Evolutionary conservation across 1,284 basidiomycete species (phyloP).

Genomic region (Trichosporon asahii): DNA sequence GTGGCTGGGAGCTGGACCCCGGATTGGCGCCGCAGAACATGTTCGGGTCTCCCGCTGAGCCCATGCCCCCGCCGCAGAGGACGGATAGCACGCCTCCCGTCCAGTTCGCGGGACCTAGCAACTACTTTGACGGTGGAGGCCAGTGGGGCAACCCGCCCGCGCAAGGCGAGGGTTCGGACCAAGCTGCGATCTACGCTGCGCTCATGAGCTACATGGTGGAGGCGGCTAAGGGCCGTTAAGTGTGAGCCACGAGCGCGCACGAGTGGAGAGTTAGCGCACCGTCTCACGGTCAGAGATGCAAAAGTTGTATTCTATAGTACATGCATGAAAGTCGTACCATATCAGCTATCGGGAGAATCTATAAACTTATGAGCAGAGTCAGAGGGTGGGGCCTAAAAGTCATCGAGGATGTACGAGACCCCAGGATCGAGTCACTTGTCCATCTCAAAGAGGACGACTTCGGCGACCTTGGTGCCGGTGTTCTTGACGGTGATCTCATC

Average conservation of each 20-base stretch:
- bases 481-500: conserved; percentile 58
- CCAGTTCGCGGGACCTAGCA: not conserved
- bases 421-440: conserved; percentile 35
- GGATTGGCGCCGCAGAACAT: not conserved
- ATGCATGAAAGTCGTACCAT: not conserved
- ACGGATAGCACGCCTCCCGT: not conserved
- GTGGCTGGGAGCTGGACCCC: conserved; percentile 15
- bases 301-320: not conserved
- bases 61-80: not conserved
- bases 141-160: not conserved
- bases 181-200: conserved; percentile 30
- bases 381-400: too few relatives aligned
- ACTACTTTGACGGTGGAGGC: not conserved
- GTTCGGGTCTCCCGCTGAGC: not conserved
- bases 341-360: not conserved
- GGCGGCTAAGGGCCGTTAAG: conserved; percentile 21
- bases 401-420: not conserved
- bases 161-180: conserved; percentile 15
- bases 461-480: conserved; percentile 60
- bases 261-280: too few relatives aligned
- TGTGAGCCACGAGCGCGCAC: too few relatives aligned
- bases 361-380: too few relatives aligned
- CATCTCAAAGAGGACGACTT: conserved; percentile 71
- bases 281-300: not conserved
- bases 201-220: conserved; percentile 35